Conservation (phyloP, 192 early-diverging fungal species). For the Obelidium mucronatum region DNA sequence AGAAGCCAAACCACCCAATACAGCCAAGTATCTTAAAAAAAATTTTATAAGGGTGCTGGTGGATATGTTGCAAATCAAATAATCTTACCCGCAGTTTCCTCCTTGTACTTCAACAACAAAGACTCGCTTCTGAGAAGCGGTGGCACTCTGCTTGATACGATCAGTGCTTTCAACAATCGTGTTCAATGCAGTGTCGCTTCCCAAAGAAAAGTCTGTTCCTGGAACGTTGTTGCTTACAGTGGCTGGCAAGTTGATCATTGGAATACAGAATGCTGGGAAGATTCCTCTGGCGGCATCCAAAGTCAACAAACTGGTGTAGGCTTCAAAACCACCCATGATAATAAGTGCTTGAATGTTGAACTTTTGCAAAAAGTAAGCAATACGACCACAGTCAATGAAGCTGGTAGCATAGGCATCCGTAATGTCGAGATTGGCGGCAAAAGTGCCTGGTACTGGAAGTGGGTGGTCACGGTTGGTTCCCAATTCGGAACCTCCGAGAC, state of each 20-base stretch:
- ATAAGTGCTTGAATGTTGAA: constrained; percentile 89
- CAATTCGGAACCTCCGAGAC: constrained; percentile 88
- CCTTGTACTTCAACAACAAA: constrained; percentile 98
- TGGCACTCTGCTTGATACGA: constrained; percentile 91
- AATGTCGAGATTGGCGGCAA: constrained; percentile 27
- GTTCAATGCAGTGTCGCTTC: constrained; percentile 95
- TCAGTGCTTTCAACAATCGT: constrained; percentile 91
- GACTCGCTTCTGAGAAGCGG: constrained; percentile 87
- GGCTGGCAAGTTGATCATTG: constrained; percentile 91
- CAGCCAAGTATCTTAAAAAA: constrained; percentile 72
- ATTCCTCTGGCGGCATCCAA: constrained; percentile 73
- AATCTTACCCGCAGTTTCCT: constrained; percentile 83
- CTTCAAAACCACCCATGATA: constrained; percentile 97
- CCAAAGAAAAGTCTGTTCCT: constrained; percentile 93
- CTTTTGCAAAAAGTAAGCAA: constrained; percentile 92
- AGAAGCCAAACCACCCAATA: constrained; percentile 81
- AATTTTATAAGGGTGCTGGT: not conserved
- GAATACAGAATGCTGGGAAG: constrained; percentile 95
- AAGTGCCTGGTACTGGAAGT: constrained; percentile 54
- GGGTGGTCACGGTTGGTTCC: constrained; percentile 96
- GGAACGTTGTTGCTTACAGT: constrained; percentile 99
- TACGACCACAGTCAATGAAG: constrained; percentile 80
- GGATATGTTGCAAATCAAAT: constrained; percentile 4
- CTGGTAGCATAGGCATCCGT: constrained; percentile 38
- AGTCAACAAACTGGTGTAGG: constrained; percentile 78